Evolutionary conservation across 768 basidiomycete genomes (phyloP).

Genomic region (Pleurotus giganteus): DNA sequence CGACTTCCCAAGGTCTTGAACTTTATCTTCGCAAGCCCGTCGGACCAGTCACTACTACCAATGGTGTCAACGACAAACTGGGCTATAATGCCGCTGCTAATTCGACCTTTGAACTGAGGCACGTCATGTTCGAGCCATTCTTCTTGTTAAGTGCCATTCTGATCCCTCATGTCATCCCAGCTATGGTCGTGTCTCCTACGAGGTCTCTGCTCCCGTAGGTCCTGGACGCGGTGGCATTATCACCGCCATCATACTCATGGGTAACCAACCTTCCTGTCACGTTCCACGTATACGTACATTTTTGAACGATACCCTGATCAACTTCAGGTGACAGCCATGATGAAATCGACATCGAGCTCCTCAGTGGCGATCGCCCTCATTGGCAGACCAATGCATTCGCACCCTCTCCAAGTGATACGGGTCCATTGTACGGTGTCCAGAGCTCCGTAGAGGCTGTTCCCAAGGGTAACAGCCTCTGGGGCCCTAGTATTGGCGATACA

Average conservation of each 20-base stretch:
- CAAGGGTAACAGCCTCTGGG: not conserved
- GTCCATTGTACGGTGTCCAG: constrained; percentile 36
- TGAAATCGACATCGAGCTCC: constrained; percentile 42
- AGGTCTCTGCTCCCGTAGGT: constrained; percentile 27
- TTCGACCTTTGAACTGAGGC: constrained; percentile 31
- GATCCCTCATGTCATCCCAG: constrained; percentile 16
- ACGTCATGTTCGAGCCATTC: not conserved
- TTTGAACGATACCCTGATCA: not conserved
- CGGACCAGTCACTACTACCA: constrained; percentile 25
- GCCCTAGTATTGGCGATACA: constrained; percentile 13
- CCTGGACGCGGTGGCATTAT: constrained; percentile 28
- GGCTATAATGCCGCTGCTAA: constrained; percentile 38
- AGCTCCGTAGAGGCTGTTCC: constrained; percentile 27
- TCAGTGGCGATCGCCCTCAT: constrained; percentile 33
- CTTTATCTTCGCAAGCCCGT: constrained; percentile 30
- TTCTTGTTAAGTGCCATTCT: not conserved
- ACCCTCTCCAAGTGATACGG: constrained; percentile 23
- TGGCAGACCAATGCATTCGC: constrained; percentile 44
- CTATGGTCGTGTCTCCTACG: constrained; percentile 33
- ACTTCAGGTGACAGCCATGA: constrained; percentile 23
- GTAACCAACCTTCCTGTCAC: constrained; percentile 16
- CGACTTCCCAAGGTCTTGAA: constrained; percentile 19
- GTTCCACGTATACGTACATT: too few relatives aligned
- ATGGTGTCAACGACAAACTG: constrained; percentile 32
- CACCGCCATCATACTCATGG: constrained; percentile 39